Percentiles rank a stretch among this genome's conserved stretches.
Evolutionary conservation across 495 filamentous ascomycete species (phyloP).

Genomic region (Penicillium parvum): DNA sequence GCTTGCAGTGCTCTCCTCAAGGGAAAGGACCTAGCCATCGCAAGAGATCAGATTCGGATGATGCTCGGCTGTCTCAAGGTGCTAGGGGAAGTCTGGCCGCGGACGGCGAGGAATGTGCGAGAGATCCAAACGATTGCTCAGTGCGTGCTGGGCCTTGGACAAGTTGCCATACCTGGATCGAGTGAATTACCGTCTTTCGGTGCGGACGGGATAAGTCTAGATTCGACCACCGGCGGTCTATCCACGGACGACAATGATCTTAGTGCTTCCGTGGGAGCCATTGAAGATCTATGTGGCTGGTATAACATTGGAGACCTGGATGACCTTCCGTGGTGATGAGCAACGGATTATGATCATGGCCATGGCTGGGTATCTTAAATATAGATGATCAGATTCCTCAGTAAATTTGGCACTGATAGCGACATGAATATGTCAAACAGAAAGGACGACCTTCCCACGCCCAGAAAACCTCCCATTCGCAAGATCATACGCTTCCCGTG

Average conservation of each 20-base stretch:
- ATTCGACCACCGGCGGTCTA: constrained; percentile 3
- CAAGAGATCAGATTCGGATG: constrained; percentile 32
- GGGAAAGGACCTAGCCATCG: constrained; percentile 21
- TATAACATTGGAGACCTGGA: constrained; percentile 19
- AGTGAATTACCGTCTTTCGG: constrained; percentile 1
- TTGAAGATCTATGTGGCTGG: constrained; percentile 23
- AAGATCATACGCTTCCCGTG: constrained; percentile 30
- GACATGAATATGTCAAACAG: constrained; percentile 5
- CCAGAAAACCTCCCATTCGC: constrained; percentile 21
- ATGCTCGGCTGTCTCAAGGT: constrained; percentile 29
- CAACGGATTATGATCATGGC: background rate
- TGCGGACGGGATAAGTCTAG: constrained; percentile 1
- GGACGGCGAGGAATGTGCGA: constrained; percentile 62
- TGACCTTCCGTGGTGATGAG: constrained; percentile 22
- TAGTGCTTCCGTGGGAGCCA: constrained; percentile 10
- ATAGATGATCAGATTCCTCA: background rate
- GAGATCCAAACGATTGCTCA: constrained; percentile 73
- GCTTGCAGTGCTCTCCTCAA: constrained; percentile 22
- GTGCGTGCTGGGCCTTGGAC: constrained; percentile 32
- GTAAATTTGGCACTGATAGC: background rate
- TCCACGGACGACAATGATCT: constrained; percentile 9
- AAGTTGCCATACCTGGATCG: background rate
- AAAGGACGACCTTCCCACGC: constrained; percentile 28
- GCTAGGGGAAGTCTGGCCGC: constrained; percentile 26
- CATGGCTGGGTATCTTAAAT: background rate